phyloP scores from a whole-genome alignment of 2,329 filamentous ascomycete genomes.

The Arthrobotrys musiformis region DNA sequence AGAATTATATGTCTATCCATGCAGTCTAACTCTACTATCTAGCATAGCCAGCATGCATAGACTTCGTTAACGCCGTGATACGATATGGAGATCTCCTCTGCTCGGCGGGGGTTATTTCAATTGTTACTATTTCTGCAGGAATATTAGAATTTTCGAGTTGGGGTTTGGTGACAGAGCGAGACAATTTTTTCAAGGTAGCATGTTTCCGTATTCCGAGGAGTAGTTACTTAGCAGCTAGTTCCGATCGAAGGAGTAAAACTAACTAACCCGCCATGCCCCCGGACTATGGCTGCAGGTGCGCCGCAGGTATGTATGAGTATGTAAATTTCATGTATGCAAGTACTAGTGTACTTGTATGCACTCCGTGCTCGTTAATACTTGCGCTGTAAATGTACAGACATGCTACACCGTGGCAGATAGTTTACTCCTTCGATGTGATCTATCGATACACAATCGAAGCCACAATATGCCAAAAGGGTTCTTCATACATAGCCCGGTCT shows the following conservation, averaged over 20 bases:
- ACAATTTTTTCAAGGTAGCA: conserved; percentile 17
- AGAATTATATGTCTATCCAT: background rate
- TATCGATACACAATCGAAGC: conserved; percentile 28
- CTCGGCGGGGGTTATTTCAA: conserved; percentile 22
- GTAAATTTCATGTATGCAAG: too few species aligned
- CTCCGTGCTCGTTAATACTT: conserved; percentile 1
- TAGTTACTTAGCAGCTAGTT: too few species aligned
- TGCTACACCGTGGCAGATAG: too few species aligned
- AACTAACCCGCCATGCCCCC: too few species aligned
- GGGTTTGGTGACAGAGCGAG: conserved; percentile 20
- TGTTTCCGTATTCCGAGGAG: conserved; percentile 15
- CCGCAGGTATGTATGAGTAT: too few species aligned
- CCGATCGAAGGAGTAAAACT: background rate
- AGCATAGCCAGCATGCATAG: too few species aligned
- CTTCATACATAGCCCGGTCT: background rate
- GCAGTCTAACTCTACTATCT: too few species aligned
- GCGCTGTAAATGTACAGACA: too few species aligned
- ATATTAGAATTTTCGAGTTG: background rate
- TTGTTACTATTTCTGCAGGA: conserved; percentile 17
- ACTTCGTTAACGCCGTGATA: conserved; percentile 34
- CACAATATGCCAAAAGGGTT: background rate
- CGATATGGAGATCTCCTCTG: conserved; percentile 22
- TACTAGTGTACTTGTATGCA: too few species aligned
- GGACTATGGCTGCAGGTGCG: conserved; percentile 18
- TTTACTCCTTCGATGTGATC: background rate